Evolutionary conservation across 2,329 filamentous ascomycete genomes (phyloP), one percentile per base, ranked within the genome.

Genomic region (Septoria petroselini): DNA sequence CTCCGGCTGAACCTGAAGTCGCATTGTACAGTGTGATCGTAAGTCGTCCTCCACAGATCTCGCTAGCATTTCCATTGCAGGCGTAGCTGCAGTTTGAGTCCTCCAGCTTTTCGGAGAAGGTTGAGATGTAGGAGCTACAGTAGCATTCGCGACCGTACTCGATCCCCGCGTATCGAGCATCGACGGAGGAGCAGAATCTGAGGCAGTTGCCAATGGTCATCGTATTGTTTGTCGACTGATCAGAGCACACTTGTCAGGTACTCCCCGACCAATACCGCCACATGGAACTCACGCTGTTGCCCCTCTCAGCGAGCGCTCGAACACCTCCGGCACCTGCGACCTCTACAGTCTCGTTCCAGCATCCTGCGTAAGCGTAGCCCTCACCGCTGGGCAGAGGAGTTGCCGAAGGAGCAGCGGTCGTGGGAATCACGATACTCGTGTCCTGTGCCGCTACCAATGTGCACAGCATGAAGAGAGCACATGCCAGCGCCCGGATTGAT

Each of bases 121-220:
- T 64, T 7, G 73, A 73, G n/a, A 83, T 59, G 39, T 68, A 68
- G 14, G 74, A 68, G 17, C 76, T 72, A 64, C 81, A 84, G 74
- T 78, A 83, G 71, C 80, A 84, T 68, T 83, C 79, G 47, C 78
- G 79, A 27, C 56, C 59, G 65, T 75, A 81, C 67, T 82, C 77
- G 33, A 82, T 60, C 2, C 79, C 79, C 2, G 78, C 79, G 60
- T 76, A 80, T 46, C 68, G 66, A 9, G 64, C 68, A 29, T 60
- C 61, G 5, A 29, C 33, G 42, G 53, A 59, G n/a, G 64, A 57
- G 68, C 79, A 83, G 63, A 75, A 80, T 7, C 65, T 64, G 18
- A 81, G 69, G 60, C 80, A 83, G 50, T 65, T 59, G 14, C 70
- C 65, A 7, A 77, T 76, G 18, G 78, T 81, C 75, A 82, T 78